Evolutionary conservation across 768 basidiomycete genomes (phyloP).

Genomic region (Hortiboletus flavorubellus): DNA sequence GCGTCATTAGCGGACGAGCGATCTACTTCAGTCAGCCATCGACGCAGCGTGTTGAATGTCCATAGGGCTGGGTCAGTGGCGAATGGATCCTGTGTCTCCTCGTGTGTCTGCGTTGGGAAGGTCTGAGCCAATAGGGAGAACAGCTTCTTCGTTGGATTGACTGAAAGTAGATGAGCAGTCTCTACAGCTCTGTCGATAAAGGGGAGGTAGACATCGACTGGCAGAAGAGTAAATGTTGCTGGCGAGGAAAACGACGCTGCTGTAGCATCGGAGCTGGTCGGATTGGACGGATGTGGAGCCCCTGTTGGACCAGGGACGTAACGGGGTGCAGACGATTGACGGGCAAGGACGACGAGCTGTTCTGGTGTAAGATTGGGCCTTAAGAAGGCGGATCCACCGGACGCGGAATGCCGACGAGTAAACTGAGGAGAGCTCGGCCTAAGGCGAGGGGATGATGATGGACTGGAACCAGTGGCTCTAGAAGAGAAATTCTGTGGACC

Average conservation of each 20-base stretch:
- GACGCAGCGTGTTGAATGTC: constrained; percentile 66
- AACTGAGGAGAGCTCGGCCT: constrained; percentile 47
- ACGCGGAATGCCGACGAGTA: constrained; percentile 28
- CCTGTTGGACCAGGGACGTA: constrained; percentile 10
- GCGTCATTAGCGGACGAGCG: constrained; percentile 64
- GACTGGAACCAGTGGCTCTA: constrained; percentile 25
- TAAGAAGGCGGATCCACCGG: constrained; percentile 33
- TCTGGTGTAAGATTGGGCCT: constrained; percentile 64
- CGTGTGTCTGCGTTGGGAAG: constrained; percentile 40
- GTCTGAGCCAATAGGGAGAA: constrained; percentile 73
- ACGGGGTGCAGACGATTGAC: constrained; percentile 49
- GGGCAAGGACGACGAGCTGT: constrained; percentile 72
- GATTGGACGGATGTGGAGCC: not conserved
- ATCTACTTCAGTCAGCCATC: constrained; percentile 63
- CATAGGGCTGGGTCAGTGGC: constrained; percentile 62
- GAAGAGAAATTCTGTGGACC: constrained; percentile 33
- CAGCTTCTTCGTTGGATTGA: constrained; percentile 63
- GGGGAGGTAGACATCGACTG: constrained; percentile 76
- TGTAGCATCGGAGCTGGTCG: not conserved
- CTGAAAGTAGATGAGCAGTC: constrained; percentile 63
- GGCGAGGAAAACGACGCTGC: constrained; percentile 27
- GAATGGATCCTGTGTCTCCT: constrained; percentile 32
- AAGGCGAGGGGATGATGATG: constrained; percentile 42
- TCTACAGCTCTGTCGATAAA: constrained; percentile 83
- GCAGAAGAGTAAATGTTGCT: constrained; percentile 70